phyloP scores from a whole-genome alignment of 1,284 basidiomycete species.

The Ganoderma meredithae region DNA sequence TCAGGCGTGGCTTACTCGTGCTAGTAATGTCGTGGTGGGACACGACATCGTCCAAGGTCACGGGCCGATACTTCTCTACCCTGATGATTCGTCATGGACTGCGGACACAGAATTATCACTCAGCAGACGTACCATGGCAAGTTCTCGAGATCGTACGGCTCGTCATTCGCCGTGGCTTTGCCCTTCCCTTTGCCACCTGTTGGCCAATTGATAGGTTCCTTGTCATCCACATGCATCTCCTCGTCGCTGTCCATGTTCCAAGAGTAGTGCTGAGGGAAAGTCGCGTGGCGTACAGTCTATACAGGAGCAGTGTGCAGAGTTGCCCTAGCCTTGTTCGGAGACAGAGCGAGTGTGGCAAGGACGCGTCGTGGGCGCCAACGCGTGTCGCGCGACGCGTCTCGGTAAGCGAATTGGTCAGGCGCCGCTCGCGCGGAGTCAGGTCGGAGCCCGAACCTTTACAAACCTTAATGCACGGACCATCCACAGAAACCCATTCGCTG shows the following conservation, averaged over 20 bases:
- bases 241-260: constrained; percentile 63
- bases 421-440: constrained; percentile 22
- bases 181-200: constrained; percentile 54
- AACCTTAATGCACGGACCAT: constrained; percentile 53
- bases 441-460: background rate
- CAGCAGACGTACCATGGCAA: constrained; percentile 69
- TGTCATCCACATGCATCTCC: constrained; percentile 60
- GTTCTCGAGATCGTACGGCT: constrained; percentile 61
- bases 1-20: constrained; percentile 72
- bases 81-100: constrained; percentile 48
- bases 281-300: background rate
- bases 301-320: background rate
- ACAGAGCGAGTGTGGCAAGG: background rate
- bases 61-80: constrained; percentile 96
- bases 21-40: constrained; percentile 93
- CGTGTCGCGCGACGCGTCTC: constrained; percentile 35
- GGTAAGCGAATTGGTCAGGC: constrained; percentile 34
- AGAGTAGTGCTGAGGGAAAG: background rate
- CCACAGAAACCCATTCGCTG: constrained; percentile 40
- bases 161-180: constrained; percentile 57
- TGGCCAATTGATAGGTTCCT: constrained; percentile 46
- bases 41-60: constrained; percentile 89
- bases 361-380: constrained; percentile 29
- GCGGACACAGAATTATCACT: background rate
- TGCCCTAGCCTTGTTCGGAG: too few relatives aligned